Conservation (phyloP, 2,329 filamentous ascomycete genomes). For the Penicillium sumatraense region DNA sequence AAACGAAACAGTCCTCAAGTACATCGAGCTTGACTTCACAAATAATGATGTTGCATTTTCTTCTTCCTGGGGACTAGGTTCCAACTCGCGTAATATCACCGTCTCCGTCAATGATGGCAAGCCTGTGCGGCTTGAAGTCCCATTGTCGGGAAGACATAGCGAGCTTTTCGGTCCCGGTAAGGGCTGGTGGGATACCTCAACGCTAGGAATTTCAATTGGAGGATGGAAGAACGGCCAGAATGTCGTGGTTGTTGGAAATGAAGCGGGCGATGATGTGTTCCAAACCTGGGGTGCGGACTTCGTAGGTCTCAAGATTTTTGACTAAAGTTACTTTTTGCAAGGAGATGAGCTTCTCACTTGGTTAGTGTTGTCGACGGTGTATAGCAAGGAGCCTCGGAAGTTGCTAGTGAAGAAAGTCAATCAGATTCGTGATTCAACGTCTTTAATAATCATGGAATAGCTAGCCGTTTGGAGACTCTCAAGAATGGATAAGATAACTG, state of each 20-base stretch:
- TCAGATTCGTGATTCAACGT: too few species aligned
- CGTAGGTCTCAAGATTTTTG: slow-evolving; percentile 39
- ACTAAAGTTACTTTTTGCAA: slow-evolving; percentile 11
- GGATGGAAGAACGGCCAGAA: slow-evolving; percentile 50
- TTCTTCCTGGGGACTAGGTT: slow-evolving; percentile 49
- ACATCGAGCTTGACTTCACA: slow-evolving; percentile 56
- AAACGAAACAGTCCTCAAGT: slow-evolving; percentile 29
- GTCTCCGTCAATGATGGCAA: slow-evolving; percentile 51
- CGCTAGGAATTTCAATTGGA: slow-evolving; percentile 50
- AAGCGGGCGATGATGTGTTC: slow-evolving; percentile 28
- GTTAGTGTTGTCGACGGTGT: too few species aligned
- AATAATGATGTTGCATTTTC: slow-evolving; percentile 57
- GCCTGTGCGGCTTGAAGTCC: slow-evolving; percentile 55
- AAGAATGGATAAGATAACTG: too few species aligned
- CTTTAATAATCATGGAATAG: too few species aligned
- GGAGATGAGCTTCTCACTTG: not conserved
- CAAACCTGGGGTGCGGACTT: slow-evolving; percentile 40
- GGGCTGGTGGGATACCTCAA: slow-evolving; percentile 57
- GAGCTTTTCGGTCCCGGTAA: slow-evolving; percentile 47
- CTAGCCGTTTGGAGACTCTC: too few species aligned
- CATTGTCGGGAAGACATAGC: slow-evolving; percentile 45
- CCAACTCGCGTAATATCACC: slow-evolving; percentile 57
- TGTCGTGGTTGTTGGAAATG: slow-evolving; percentile 44
- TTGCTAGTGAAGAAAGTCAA: too few species aligned
- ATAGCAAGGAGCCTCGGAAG: too few species aligned